Conservation (phyloP, 768 basidiomycete genomes). For the Mycena amicta region DNA sequence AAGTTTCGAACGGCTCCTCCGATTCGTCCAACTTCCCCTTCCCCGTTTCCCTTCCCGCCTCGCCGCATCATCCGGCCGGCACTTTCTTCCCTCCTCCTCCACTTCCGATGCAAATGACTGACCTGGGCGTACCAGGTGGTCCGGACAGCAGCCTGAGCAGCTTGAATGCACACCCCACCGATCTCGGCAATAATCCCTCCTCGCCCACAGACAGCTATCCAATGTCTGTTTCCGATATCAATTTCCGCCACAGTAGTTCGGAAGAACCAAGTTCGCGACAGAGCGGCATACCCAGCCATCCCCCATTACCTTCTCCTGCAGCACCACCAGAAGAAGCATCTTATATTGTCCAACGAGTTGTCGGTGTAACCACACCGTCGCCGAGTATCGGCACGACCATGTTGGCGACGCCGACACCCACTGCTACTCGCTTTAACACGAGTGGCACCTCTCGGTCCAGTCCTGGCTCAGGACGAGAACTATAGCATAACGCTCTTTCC, state of each 20-base stretch:
- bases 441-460: no score
- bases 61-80: conserved; percentile 37
- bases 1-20: conserved; percentile 22
- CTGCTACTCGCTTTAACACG: conserved; percentile 12
- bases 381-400: conserved; percentile 1
- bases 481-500: background rate
- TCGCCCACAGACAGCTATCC: conserved; percentile 63
- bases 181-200: conserved; percentile 31
- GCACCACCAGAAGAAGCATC: conserved; percentile 28
- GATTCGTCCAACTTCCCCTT: conserved; percentile 44
- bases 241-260: conserved; percentile 48
- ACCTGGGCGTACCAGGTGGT: conserved; percentile 8
- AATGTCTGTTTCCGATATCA: conserved; percentile 55
- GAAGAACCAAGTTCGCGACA: conserved; percentile 32
- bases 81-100: conserved; percentile 21
- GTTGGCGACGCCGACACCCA: conserved; percentile 7
- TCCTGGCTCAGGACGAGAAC: background rate
- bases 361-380: conserved; percentile 10
- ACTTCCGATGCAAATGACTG: conserved; percentile 3
- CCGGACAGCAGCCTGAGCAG: conserved; percentile 23
- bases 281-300: conserved; percentile 34
- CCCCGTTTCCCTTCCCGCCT: conserved; percentile 48
- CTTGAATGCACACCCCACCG: conserved; percentile 37
- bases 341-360: conserved; percentile 20
- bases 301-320: conserved; percentile 49